Percentiles rank a stretch among this genome's conserved stretches.
Conservation (phyloP, 495 filamentous ascomycete species). For the Podospora comata region DNA sequence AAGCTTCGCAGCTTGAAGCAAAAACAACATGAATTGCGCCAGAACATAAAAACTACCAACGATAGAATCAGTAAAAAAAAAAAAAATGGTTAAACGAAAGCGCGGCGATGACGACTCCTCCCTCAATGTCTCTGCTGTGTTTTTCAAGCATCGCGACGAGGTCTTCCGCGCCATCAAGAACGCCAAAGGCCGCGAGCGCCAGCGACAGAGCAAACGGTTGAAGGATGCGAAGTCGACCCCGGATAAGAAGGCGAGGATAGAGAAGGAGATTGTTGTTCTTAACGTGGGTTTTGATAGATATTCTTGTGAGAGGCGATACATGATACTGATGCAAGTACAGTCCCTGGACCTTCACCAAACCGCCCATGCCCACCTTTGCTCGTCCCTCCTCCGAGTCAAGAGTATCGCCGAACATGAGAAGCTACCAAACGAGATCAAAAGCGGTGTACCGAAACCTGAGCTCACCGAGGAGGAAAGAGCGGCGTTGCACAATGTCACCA, state of each 20-base stretch:
- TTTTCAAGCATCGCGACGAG: conserved; percentile 56
- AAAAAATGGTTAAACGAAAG: conserved; percentile 48
- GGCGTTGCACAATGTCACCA: conserved; percentile 68
- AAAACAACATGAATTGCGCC: neutral
- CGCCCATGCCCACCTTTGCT: conserved; percentile 69
- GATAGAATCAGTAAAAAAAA: neutral
- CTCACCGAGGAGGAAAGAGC: conserved; percentile 46
- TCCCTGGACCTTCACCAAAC: conserved; percentile 61
- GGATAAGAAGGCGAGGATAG: conserved; percentile 54
- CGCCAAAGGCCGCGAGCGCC: conserved; percentile 83
- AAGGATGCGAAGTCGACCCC: conserved; percentile 61
- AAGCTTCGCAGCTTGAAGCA: neutral
- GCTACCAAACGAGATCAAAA: conserved; percentile 50
- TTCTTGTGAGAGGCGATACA: conserved; percentile 4
- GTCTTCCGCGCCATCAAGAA: conserved; percentile 70
- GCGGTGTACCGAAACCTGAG: conserved; percentile 45
- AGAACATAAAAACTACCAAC: neutral
- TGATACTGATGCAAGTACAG: conserved; percentile 11
- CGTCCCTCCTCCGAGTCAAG: conserved; percentile 71
- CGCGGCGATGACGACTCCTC: conserved; percentile 30
- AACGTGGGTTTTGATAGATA: conserved; percentile 53
- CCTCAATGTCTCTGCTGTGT: conserved; percentile 45
- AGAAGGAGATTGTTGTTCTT: conserved; percentile 68
- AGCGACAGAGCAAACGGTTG: conserved; percentile 75
- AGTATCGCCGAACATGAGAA: conserved; percentile 53